Base-by-base conservation (phyloP, 352 stramenopile genomes). In the Globisporangium solare region DNA sequence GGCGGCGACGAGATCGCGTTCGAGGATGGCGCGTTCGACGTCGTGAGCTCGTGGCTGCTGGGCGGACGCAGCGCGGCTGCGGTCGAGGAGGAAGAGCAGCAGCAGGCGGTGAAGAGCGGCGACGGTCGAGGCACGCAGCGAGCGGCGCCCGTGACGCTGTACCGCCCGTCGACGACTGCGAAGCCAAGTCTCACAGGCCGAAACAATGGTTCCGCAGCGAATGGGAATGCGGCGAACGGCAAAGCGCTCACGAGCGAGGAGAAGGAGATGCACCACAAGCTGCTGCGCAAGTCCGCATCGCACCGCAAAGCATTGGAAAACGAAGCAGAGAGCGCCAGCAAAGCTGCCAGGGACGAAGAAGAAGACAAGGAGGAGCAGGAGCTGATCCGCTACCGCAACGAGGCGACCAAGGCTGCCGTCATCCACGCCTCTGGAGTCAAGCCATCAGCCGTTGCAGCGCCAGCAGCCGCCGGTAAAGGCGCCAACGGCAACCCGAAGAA, bases 261-360 rank as follows among this genome's bases (percentile, higher is more conserved):
- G 66, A 70, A 79, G 10, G 71, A 83, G 56, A 86, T 89, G 73
- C 87, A 83, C 65, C 76, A 73, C 40, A 92, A 92, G 54, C 27
- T 89, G 20, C 58, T 89, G 64, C 74, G 74, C 27, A 88, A 89
- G 27, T 67, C 70, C 6, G 66, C 67, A 1, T 63, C 62, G n/a
- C 73, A 73, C n/a, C 58, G 46, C 6, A 40, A 47, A 12, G 52
- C 57, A 8, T 51, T 53, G 7, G 68, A 83, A 48, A 66, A 74
- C 6, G 68, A 83, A 8, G 61, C 57, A 2, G 69, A 60, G 32
- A 67, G 58, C 31, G 66, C 48, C 15, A n/a, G 22, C 13, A 60
- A 64, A 20, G 61, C 68, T 46, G 27, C 60, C 42, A 56, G 80
- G 37, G 60, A 71, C 11, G 63, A 70, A 42, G 45, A 63, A 32